Evolutionary conservation across 495 filamentous ascomycete genomes (phyloP), one percentile per base, ranked within the genome.

Genomic region (Cryomyces minteri): DNA sequence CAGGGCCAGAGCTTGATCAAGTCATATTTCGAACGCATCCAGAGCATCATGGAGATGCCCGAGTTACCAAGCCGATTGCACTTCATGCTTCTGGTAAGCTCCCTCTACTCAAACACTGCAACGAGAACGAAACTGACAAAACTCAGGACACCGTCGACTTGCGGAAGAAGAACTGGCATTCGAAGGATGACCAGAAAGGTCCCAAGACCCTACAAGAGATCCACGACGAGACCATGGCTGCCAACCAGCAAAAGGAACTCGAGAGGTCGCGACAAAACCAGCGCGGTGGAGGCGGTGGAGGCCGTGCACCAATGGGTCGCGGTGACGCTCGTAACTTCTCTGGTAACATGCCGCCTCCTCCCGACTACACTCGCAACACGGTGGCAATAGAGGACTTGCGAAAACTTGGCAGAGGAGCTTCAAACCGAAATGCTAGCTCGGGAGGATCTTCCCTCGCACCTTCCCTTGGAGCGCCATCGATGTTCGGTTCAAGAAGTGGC

Each of bases 131-230:
- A 9, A 38, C 34, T 32, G 6, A 36, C 12, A 25, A 40, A 32
- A 31, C 44, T 4, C 49, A 78, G 74, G 90, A 99, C 63, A 72
- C 92, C 51, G 61, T 87, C 51, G 90, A 99, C 61, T 67, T 96
- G 45, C 77, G 90, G 46, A 70, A 59, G 54, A 67, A 65, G 32
- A 63, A 68, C 54, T 99, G 90, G 90, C 55, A 67, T 31, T 82
- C 82, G 41, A 96, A 94, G 71, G 85, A 90, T 54, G 70, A 76
- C 34, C 71, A 78, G 59, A 96, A 96, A 67, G 90, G 90, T 33
- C 90, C 90, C 43, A 94, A 94, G 73, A 99, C 90, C 7, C 80
- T 99, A 41, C 76, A 82, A 9, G 81, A 95, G 67, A 82, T 99
- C 50, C 79, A 82, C 53, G 78, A 78, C 52, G 86, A 94, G 65